Evolutionary conservation across 768 basidiomycete species (phyloP), one percentile per base, ranked within the genome.

Genomic region (Calocybe gangraenosa): DNA sequence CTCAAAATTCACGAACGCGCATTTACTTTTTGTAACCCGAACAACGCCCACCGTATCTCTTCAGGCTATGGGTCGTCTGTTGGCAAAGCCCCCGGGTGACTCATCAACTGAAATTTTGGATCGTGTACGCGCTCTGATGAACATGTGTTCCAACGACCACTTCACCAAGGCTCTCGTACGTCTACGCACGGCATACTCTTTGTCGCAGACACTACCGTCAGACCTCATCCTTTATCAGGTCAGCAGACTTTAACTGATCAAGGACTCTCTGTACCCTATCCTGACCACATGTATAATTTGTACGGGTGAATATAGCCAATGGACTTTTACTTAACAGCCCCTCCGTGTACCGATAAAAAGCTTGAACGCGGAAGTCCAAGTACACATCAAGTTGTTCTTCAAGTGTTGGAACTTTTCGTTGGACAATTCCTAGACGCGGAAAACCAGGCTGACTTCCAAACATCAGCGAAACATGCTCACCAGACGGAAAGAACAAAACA

Each of bases 271-370:
- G 55, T 55, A 45, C 47, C 31, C 43, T 42, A 46, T 54, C 46
- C 23, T 43, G 37, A 46, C 48, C 50, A 34, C 53, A 49, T 53
- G 50, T 53, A 54, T 37, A 15, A 37, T 31, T 44, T 40, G 47
- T 41, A 44, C 33, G 45, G 35, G 44, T 56, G 40, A 54, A 52
- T 63, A 58, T 62, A 81, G 79, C 73, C 76, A 37, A 64, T 76
- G 65, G 69, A 74, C 61, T 69, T 76, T 57, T 70, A 69, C 53
- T 59, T 76, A 65, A 69, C 63, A 52, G 65, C 65, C 45, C 63
- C 65, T 20, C 59, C 63, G 43, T 63, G 44, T 48, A 48, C 42
- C 57, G 63, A 59, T 47, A 55, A 51, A 31, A 52, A 49, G 37
- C 54, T 57, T 44, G 49, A 46, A 34, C 20, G 37, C 22, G 59